Conservation (phyloP, 176 grass and related monocot species). For the Rhynchospora tenuis region DNA sequence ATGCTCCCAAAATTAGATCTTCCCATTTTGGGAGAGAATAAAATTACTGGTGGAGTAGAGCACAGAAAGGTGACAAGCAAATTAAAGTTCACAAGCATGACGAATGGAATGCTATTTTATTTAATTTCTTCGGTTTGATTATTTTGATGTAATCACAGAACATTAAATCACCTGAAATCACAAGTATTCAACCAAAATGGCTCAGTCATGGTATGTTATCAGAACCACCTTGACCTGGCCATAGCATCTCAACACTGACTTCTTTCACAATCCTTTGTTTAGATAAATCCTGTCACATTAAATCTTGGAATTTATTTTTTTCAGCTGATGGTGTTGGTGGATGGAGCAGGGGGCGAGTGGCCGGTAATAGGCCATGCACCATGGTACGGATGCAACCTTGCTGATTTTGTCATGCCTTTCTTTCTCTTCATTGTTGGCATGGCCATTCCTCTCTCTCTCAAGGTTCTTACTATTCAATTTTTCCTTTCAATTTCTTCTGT, state of each 20-base stretch:
- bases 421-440: conserved; percentile 98
- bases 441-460: conserved; percentile 91
- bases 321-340: conserved; percentile 97
- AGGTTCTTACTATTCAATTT: conserved; percentile 27
- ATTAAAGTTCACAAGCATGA: background rate
- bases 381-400: conserved; percentile 93
- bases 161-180: background rate
- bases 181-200: background rate
- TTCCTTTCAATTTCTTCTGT: too few species aligned
- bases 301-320: background rate
- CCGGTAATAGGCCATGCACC: conserved; percentile 78
- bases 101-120: background rate
- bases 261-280: background rate
- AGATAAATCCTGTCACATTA: background rate
- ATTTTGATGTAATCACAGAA: background rate
- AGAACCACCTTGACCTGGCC: background rate
- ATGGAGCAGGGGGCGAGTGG: conserved; percentile 84
- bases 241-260: background rate
- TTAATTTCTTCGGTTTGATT: background rate
- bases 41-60: background rate
- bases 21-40: background rate
- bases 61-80: background rate
- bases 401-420: conserved; percentile 94
- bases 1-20: background rate
- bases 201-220: background rate